Evolutionary conservation across 306 rosid genomes (phyloP).

Genomic region (Ormosia semicastrata): DNA sequence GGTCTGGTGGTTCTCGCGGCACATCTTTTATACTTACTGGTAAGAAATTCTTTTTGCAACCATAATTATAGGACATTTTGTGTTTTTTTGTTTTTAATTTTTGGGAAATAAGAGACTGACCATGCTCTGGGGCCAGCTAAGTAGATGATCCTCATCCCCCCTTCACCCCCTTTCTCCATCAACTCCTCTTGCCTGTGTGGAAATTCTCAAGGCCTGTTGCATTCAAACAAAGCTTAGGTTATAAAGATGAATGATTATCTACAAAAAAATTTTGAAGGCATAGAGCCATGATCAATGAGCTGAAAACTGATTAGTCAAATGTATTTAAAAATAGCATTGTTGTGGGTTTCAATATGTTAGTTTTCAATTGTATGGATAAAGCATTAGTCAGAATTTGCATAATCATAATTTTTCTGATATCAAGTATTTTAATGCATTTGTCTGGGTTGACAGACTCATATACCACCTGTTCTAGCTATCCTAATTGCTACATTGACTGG

Average conservation of each 20-base stretch:
- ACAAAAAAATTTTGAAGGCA: not conserved
- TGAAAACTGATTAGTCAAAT: not conserved
- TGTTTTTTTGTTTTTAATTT: not conserved
- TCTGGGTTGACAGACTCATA: slow-evolving; percentile 50
- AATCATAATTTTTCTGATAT: not conserved
- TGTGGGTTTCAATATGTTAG: not conserved
- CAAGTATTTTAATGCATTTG: not conserved
- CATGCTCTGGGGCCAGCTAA: not conserved
- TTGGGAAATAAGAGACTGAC: not conserved
- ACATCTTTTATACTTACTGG: slow-evolving; percentile 65
- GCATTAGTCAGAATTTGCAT: not conserved
- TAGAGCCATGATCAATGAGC: not conserved
- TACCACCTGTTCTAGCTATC: slow-evolving; percentile 65
- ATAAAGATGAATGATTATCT: not conserved
- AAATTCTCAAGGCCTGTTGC: not conserved
- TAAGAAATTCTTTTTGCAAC: slow-evolving; percentile 36
- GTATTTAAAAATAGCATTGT: not conserved
- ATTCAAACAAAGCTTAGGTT: not conserved
- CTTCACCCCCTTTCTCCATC: not conserved
- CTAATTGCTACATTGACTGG: slow-evolving; percentile 76
- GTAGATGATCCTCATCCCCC: not conserved
- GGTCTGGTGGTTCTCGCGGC: slow-evolving; percentile 54
- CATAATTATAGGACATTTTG: not conserved
- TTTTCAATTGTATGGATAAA: not conserved
- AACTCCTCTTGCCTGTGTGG: not conserved